Evolutionary conservation across 257 asterid genomes (phyloP), one percentile per base, ranked within the genome.

Genomic region (Solanum okadae): DNA sequence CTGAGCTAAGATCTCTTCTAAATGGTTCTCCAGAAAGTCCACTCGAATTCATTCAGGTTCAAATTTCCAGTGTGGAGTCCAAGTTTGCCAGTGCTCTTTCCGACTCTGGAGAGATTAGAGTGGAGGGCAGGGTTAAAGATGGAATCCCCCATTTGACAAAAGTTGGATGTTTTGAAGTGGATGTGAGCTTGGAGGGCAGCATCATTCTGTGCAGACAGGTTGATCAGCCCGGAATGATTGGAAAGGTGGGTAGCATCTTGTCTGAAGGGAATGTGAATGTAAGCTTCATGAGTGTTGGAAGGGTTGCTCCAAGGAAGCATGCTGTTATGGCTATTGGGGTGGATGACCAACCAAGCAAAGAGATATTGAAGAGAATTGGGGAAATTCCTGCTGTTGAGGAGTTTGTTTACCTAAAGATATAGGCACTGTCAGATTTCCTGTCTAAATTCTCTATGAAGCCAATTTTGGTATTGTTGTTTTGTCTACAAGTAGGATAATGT

Each of bases 281-380:
- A 75, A 96, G 97, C 89, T 96, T 94, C 33, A 95, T 94, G 98
- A 96, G 95, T 35, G 99, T 95, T 2, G 99, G 99, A 84, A 94
- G 98, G 91, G 84, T 90, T 34, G 98, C 98, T 3, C 98, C 98
- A n/a, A 92, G 99, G 92, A 94, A 93, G 91, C 98, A 95, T 23
- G 98, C 98, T 6, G 92, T 97, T 61, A 95, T 97, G 99, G 98
- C 99, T 0, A 97, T 97, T 14, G 98, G 99, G 76, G 97, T 97
- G 8, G 98, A 97, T 25, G 99, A 95, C 89, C 96, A 91, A 83
- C 99, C 98, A 4, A 94, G 93, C 91, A 91, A 92, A 90, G 90
- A 95, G 87, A 34, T 98, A 1, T 78, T 95, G 95, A 93, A 92
- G 94, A 93, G 93, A 93, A 95, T 97, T n/a, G 98, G 99, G 31